Conservation (phyloP, 768 basidiomycete genomes). For the Amyloporia xantha region DNA sequence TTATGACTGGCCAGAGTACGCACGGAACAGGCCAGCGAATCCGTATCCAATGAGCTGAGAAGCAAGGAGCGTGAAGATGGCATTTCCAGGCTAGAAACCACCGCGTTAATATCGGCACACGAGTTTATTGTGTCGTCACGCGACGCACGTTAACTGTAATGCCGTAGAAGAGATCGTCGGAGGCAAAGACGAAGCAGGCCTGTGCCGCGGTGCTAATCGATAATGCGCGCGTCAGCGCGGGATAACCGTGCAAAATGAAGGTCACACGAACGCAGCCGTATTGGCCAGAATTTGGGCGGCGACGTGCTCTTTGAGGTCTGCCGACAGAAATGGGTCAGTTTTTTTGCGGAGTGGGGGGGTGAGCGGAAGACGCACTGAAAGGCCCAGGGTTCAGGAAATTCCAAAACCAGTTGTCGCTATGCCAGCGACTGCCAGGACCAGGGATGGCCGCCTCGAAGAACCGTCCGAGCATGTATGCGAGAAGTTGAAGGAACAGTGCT, state of each 20-base stretch:
- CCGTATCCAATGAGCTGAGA: slow-evolving; percentile 22
- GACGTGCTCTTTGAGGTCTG: no score
- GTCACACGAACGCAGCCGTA: no score
- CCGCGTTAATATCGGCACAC: background rate
- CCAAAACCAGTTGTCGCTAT: slow-evolving; percentile 7
- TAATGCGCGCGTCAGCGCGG: no score
- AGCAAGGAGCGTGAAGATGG: slow-evolving; percentile 23
- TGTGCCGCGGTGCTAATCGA: background rate
- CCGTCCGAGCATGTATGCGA: slow-evolving; percentile 7
- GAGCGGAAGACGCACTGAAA: slow-evolving; percentile 6
- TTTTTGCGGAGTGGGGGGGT: no score
- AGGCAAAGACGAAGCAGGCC: slow-evolving; percentile 7
- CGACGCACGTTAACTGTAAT: slow-evolving; percentile 4
- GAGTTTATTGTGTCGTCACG: no score
- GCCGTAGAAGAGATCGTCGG: slow-evolving; percentile 6
- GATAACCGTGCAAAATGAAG: background rate
- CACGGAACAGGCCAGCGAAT: slow-evolving; percentile 17
- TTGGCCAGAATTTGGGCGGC: no score
- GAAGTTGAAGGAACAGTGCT: slow-evolving; percentile 3
- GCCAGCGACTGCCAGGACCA: slow-evolving; percentile 2
- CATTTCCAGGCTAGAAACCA: slow-evolving; percentile 8
- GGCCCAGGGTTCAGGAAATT: slow-evolving; percentile 5
- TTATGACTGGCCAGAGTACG: no score
- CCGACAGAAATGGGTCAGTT: no score
- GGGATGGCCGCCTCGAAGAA: slow-evolving; percentile 2